phyloP scores from a whole-genome alignment of 257 asterid species.

The Salvia splendens region DNA sequence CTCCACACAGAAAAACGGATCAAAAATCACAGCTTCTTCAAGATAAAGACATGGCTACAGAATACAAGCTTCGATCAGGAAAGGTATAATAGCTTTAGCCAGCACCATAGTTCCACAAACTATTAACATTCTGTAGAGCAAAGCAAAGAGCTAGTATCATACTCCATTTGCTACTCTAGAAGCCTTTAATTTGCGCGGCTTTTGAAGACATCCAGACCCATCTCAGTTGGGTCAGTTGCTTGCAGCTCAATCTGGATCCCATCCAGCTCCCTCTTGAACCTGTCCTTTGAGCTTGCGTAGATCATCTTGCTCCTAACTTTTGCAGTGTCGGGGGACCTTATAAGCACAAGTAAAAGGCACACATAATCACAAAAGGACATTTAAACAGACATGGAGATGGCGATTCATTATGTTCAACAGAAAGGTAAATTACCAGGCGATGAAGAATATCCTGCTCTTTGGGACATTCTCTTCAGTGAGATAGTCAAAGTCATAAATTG shows the following conservation, averaged over 20 bases:
- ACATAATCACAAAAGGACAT: not conserved
- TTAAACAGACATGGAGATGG: not conserved
- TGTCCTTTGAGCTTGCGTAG: slow-evolving; percentile 43
- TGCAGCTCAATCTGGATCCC: slow-evolving; percentile 42
- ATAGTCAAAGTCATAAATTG: slow-evolving; percentile 45
- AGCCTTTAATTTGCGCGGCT: slow-evolving; percentile 36
- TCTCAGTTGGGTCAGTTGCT: slow-evolving; percentile 41
- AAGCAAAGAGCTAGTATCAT: slow-evolving; percentile 31
- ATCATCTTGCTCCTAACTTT: slow-evolving; percentile 41
- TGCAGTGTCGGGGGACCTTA: slow-evolving; percentile 40
- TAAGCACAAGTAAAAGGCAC: not conserved
- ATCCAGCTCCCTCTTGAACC: slow-evolving; percentile 45
- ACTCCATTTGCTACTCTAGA: slow-evolving; percentile 26
- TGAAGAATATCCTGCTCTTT: slow-evolving; percentile 49
- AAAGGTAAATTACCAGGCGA: slow-evolving; percentile 37
- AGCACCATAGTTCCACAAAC: slow-evolving; percentile 42
- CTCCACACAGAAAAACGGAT: slow-evolving; percentile 24
- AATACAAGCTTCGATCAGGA: slow-evolving; percentile 35
- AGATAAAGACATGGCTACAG: slow-evolving; percentile 32
- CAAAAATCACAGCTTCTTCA: slow-evolving; percentile 34
- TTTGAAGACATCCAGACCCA: slow-evolving; percentile 42
- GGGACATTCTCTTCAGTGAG: slow-evolving; percentile 45
- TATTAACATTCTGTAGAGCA: slow-evolving; percentile 49
- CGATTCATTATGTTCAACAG: not conserved
- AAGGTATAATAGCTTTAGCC: slow-evolving; percentile 38